Percentiles rank a stretch among this genome's conserved stretches.
These are phyloP conservation scores for Asclepias syriaca DNA, from an alignment of 257 asterid genomes.

Conservation along the genomic window DNA sequence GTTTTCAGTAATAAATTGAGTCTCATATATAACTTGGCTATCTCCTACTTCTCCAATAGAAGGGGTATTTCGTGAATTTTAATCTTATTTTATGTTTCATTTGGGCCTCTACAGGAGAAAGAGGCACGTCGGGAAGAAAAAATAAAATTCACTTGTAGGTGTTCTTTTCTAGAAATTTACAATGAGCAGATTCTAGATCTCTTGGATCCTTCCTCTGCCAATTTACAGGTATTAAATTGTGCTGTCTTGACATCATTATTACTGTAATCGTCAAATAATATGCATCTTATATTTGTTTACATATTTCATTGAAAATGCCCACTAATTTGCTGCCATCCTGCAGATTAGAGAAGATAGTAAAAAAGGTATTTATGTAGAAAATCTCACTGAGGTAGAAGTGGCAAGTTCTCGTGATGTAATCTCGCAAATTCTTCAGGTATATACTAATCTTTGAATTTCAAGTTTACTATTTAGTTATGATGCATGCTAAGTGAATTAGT, in stretches of 20 bases:
- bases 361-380: slow-evolving; percentile 93
- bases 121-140: slow-evolving; percentile 93
- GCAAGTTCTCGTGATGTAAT: slow-evolving; percentile 88
- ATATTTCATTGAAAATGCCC: background rate
- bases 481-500: background rate
- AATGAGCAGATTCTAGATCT: slow-evolving; percentile 95
- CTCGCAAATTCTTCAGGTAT: slow-evolving; percentile 92
- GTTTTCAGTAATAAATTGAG: background rate
- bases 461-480: background rate
- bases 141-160: slow-evolving; percentile 67
- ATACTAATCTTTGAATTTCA: slow-evolving; percentile 7
- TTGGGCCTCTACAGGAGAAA: slow-evolving; percentile 54
- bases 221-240: slow-evolving; percentile 62
- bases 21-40: background rate
- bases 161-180: slow-evolving; percentile 92
- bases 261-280: background rate
- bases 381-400: slow-evolving; percentile 85
- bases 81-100: slow-evolving; percentile 14
- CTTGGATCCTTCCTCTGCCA: slow-evolving; percentile 73
- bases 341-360: slow-evolving; percentile 91
- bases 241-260: background rate
- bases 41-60: background rate
- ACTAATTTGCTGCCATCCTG: slow-evolving; percentile 19
- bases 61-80: background rate
- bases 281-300: background rate